Conservation (phyloP, 2,329 filamentous ascomycete species). For the Ambrosiella xylebori region DNA sequence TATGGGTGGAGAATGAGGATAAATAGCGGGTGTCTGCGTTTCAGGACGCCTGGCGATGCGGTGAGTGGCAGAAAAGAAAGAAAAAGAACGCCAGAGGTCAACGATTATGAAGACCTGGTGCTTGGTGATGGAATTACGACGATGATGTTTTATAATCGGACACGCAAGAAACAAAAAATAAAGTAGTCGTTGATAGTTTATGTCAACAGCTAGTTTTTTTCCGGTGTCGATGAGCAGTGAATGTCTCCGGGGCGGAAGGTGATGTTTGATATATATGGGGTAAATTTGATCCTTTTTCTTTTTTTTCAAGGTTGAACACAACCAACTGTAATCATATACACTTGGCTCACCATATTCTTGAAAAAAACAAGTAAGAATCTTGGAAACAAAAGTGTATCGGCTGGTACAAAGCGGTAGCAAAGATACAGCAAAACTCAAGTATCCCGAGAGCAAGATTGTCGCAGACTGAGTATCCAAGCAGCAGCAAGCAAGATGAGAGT, state of each 20-base stretch:
- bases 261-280: background rate
- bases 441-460: background rate
- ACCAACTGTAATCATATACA: constrained; percentile 8
- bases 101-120: background rate
- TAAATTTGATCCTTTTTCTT: background rate
- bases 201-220: background rate
- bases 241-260: background rate
- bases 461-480: background rate
- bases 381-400: background rate
- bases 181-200: background rate
- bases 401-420: background rate
- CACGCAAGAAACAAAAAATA: background rate
- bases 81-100: background rate
- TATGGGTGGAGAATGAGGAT: background rate
- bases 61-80: background rate
- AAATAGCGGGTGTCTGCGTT: background rate
- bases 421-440: background rate
- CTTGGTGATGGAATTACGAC: too few relatives aligned
- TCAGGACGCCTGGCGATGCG: background rate
- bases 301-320: constrained; percentile 11
- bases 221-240: background rate
- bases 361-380: background rate
- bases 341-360: constrained; percentile 10
- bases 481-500: background rate
- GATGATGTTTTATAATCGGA: background rate